Conservation (phyloP, 495 filamentous ascomycete genomes). For the Beverwykella pulmonaria region DNA sequence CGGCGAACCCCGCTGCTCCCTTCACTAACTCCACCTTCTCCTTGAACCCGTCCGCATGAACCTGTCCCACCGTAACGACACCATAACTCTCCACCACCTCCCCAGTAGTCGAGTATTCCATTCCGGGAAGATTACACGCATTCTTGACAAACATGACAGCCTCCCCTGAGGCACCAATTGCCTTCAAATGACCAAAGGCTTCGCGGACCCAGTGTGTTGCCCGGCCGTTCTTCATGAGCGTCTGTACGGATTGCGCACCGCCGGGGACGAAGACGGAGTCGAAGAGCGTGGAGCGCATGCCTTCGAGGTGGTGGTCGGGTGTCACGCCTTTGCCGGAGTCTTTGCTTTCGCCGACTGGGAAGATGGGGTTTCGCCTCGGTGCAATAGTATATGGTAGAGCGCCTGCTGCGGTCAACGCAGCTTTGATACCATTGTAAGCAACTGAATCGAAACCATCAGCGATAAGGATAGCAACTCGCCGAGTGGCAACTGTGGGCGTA, state of each 20-base stretch:
- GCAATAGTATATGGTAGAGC: constrained; percentile 76
- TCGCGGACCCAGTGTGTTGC: constrained; percentile 84
- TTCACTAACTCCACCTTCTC: constrained; percentile 62
- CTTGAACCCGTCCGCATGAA: constrained; percentile 57
- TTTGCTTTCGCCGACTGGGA: constrained; percentile 56
- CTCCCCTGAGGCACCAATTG: constrained; percentile 74
- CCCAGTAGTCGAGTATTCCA: constrained; percentile 52
- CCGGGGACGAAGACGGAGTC: constrained; percentile 82
- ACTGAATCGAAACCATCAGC: constrained; percentile 77
- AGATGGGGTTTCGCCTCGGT: constrained; percentile 61
- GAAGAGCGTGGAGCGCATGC: constrained; percentile 82
- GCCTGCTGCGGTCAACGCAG: constrained; percentile 59
- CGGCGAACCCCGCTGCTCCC: constrained; percentile 64
- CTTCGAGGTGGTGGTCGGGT: constrained; percentile 81
- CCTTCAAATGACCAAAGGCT: constrained; percentile 78
- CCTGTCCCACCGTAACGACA: constrained; percentile 63
- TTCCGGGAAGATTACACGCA: constrained; percentile 59
- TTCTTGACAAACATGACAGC: constrained; percentile 65
- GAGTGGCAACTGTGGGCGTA: constrained; percentile 67
- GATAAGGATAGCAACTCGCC: constrained; percentile 76
- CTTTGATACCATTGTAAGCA: constrained; percentile 65
- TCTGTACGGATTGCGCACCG: constrained; percentile 61
- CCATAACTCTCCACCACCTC: constrained; percentile 68
- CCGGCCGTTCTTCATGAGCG: constrained; percentile 70
- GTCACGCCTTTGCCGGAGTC: constrained; percentile 56